Conservation (phyloP, 495 filamentous ascomycete genomes). For the Trichoderma gamsii region DNA sequence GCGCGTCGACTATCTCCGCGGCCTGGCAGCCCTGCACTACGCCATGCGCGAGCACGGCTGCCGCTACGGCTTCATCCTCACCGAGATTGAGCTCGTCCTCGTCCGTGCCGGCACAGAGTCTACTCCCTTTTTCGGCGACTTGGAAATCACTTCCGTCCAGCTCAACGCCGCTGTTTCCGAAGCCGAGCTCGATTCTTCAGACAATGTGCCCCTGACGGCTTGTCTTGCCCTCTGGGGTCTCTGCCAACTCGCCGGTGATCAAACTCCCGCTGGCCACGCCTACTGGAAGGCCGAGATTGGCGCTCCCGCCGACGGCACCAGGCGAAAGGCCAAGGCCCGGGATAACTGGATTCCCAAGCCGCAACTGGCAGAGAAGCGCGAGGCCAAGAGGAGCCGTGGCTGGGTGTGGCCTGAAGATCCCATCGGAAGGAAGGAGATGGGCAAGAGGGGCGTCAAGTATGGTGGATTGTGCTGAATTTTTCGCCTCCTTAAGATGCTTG, state of each 20-base stretch:
- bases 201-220: conserved; percentile 48
- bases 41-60: conserved; percentile 89
- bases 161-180: conserved; percentile 32
- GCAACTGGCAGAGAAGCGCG: conserved; percentile 72
- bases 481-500: not conserved
- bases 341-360: conserved; percentile 87
- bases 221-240: conserved; percentile 48
- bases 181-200: conserved; percentile 24
- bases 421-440: conserved; percentile 50
- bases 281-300: conserved; percentile 74
- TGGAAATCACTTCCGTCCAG: conserved; percentile 66
- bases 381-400: conserved; percentile 73
- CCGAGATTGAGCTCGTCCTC: conserved; percentile 87
- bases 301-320: conserved; percentile 67
- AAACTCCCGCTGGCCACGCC: conserved; percentile 58
- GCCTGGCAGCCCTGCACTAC: conserved; percentile 75
- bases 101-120: conserved; percentile 70
- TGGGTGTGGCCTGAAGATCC: conserved; percentile 79
- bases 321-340: conserved; percentile 61
- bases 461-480: conserved; percentile 24
- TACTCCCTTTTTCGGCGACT: conserved; percentile 74
- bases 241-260: conserved; percentile 77
- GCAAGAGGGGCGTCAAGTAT: conserved; percentile 50
- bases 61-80: conserved; percentile 91
- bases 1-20: conserved; percentile 77